Evolutionary conservation across 192 early-diverging fungal species (phyloP), one percentile per base, ranked within the genome.

Genomic region (Backusella sp.): DNA sequence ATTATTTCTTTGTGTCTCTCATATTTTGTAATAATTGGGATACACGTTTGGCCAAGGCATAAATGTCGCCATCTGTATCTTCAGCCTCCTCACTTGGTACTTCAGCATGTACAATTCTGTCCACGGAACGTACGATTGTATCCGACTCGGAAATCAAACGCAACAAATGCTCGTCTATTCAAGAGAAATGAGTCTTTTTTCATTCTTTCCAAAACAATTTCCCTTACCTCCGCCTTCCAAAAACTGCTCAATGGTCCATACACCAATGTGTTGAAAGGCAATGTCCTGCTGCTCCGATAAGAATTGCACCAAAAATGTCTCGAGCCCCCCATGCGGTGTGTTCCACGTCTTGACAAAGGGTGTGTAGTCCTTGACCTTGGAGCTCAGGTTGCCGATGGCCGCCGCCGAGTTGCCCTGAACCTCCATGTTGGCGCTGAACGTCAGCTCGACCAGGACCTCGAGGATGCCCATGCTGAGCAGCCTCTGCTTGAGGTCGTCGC

Each of bases 231-330:
- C 74, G 23, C 88, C 88, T 73, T 92, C 91, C 73, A 94, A 79
- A 80, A 94, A 90, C 85, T 94, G 91, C 21, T 91, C 86, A 77
- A 96, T 90, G 30, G 94, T 96, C 94, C 94, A 96, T 42, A 95
- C 87, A 4, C 90, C 94, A 76, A 96, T 90, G 19, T 95, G 94
- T 73, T 91, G 92, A 75, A 96, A 91, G 68, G 88, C 87, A 73
- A 88, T 88, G 68, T 92, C 91, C 62, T 86, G 86, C 21, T 84
- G 80, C 30, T 89, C 86, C 14, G 86, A 85, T 44, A 93, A 70
- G 80, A 93, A 94, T n/a, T 86, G 76, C 21, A 88, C 84, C 70
- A 96, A 77, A 68, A 92, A 94, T 42, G 87, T 89, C 77, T 92
- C 88, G 62, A 94, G 79, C 0, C 92, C 91, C 72, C 88, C 88